Evolutionary conservation across 176 grass and related monocot species (phyloP).

Genomic region (Echinochloa phyllopogon): DNA sequence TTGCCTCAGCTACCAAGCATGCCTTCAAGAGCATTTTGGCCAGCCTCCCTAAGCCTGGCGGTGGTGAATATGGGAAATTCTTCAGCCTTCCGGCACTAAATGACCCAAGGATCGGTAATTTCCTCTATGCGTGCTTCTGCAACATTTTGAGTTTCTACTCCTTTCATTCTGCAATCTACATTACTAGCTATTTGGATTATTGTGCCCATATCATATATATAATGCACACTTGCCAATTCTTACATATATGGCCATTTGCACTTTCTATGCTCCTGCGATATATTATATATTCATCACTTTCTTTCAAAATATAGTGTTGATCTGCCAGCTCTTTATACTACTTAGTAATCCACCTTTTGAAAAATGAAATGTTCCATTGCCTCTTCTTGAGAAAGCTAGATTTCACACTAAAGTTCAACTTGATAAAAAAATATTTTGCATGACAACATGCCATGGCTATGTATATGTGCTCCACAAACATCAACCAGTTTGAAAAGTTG

Average conservation of each 20-base stretch:
- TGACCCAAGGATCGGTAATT: conserved; percentile 82
- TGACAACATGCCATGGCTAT: neutral
- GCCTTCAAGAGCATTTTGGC: conserved; percentile 63
- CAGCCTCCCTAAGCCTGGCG: conserved; percentile 67
- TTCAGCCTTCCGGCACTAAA: conserved; percentile 75
- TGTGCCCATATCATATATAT: too few relatives aligned
- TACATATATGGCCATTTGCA: neutral
- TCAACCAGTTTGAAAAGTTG: too few relatives aligned
- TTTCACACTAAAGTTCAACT: neutral
- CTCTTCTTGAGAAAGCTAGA: neutral
- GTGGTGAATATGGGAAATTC: conserved; percentile 82
- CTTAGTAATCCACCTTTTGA: neutral
- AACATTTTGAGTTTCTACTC: neutral
- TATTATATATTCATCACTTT: neutral
- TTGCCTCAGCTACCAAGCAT: conserved; percentile 34
- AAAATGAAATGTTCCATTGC: neutral
- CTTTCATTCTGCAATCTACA: neutral
- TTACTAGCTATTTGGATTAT: neutral
- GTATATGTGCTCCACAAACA: too few relatives aligned
- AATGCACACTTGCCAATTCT: too few relatives aligned
- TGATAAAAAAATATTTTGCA: conserved; percentile 8
- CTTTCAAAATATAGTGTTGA: neutral
- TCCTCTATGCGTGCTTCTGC: neutral
- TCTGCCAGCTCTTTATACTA: neutral
- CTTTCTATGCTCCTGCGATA: neutral